phyloP scores from a whole-genome alignment of 495 filamentous ascomycete species.

The Lasiosphaeriaceae sp. region DNA sequence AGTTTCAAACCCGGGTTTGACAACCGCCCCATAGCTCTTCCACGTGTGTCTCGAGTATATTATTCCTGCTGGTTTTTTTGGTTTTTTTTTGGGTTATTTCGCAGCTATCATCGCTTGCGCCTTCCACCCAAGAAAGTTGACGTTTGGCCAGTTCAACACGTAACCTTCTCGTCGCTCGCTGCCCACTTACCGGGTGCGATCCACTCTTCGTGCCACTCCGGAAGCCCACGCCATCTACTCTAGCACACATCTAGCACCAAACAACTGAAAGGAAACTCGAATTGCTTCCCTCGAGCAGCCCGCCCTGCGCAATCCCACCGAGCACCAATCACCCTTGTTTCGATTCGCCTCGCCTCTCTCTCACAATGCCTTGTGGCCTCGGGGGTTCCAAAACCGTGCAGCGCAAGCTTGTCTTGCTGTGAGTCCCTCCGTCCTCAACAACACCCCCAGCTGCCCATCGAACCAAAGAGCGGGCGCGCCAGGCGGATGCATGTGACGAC shows the following conservation, averaged over 20 bases:
- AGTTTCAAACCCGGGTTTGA: too few relatives aligned
- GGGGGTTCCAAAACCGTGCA: constrained; percentile 74
- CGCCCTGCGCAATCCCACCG: too few relatives aligned
- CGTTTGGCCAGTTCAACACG: neutral
- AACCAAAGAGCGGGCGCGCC: too few relatives aligned
- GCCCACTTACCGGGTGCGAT: neutral
- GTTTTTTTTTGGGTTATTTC: neutral
- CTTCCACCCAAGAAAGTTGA: neutral
- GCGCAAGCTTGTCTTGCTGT: constrained; percentile 97
- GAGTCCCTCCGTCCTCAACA: constrained; percentile 35
- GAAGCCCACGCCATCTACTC: too few relatives aligned
- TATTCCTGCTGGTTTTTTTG: too few relatives aligned
- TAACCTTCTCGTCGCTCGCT: constrained; percentile 2
- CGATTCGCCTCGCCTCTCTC: constrained; percentile 1
- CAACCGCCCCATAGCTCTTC: too few relatives aligned
- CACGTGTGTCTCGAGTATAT: too few relatives aligned
- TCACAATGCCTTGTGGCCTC: constrained; percentile 57
- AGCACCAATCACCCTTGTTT: neutral
- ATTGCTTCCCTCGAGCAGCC: too few relatives aligned
- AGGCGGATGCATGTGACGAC: too few relatives aligned
- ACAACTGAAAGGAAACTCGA: neutral
- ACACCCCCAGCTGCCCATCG: too few relatives aligned
- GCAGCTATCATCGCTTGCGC: neutral
- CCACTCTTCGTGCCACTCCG: too few relatives aligned
- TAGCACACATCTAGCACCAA: neutral